phyloP scores from a whole-genome alignment of 2,329 filamentous ascomycete species.

The Fusarium albidum region DNA sequence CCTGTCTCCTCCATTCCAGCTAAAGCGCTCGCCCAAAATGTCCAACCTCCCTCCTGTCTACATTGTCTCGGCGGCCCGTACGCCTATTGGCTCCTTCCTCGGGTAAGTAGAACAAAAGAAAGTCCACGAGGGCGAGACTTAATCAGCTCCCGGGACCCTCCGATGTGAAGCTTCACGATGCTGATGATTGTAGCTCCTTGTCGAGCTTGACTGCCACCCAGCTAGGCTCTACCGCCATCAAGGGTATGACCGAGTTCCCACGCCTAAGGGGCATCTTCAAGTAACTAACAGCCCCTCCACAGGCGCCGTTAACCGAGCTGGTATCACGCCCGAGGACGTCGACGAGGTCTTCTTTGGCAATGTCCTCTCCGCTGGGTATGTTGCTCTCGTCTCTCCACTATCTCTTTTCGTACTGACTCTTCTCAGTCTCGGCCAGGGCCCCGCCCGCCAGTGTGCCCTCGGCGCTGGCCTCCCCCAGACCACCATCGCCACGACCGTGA shows the following conservation, averaged over 20 bases:
- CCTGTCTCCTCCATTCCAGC: conserved; percentile 9
- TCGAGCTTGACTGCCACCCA: conserved; percentile 87
- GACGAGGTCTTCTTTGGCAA: conserved; percentile 99
- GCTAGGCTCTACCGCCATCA: conserved; percentile 91
- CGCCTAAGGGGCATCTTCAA: neutral
- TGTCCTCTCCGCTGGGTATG: conserved; percentile 93
- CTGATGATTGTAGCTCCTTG: conserved; percentile 71
- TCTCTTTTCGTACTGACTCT: conserved; percentile 18
- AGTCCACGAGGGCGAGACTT: conserved; percentile 12
- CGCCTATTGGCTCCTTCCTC: conserved; percentile 92
- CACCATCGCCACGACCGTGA: conserved; percentile 89
- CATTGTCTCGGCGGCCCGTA: conserved; percentile 91
- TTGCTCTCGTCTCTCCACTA: conserved; percentile 17
- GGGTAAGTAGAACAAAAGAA: conserved; percentile 65
- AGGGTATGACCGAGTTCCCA: conserved; percentile 65
- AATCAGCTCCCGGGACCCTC: neutral
- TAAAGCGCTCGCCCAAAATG: conserved; percentile 61
- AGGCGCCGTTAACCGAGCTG: conserved; percentile 84
- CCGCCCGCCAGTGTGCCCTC: conserved; percentile 92
- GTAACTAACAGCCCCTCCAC: conserved; percentile 3
- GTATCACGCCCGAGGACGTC: conserved; percentile 88
- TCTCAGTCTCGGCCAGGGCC: conserved; percentile 88
- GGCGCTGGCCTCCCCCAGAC: conserved; percentile 83
- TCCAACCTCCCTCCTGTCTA: conserved; percentile 87
- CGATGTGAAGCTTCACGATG: conserved; percentile 10